Evolutionary conservation across 805 yeast genomes (phyloP).

Genomic region (Candida manassasensis): DNA sequence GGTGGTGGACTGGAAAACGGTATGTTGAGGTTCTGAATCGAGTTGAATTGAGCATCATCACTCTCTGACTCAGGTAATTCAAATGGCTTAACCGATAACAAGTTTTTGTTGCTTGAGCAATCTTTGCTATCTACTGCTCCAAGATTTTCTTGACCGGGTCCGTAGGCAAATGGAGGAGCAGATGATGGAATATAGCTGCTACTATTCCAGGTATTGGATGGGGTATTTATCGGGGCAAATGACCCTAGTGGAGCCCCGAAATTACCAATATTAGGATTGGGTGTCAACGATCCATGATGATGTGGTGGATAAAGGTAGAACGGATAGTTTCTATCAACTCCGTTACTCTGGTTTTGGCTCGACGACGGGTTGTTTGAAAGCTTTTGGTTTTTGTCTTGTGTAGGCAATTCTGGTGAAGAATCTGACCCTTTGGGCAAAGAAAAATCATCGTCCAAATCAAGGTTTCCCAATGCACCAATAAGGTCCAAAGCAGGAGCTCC

Average conservation of each 20-base stretch:
- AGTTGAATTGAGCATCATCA: constrained; percentile 1
- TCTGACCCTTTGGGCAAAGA: constrained; percentile 6
- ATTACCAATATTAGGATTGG: constrained; percentile 9
- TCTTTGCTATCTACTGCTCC: not conserved
- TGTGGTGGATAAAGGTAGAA: constrained; percentile 7
- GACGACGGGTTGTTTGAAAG: not conserved
- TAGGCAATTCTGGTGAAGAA: not conserved
- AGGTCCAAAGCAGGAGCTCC: constrained; percentile 29
- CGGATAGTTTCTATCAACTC: not conserved
- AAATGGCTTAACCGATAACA: constrained; percentile 12
- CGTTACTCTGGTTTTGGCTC: not conserved
- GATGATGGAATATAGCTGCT: constrained; percentile 28
- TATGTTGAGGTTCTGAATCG: constrained; percentile 16
- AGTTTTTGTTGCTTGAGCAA: constrained; percentile 1
- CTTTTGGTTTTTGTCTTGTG: not conserved
- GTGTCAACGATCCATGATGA: constrained; percentile 26
- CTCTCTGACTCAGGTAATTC: constrained; percentile 15
- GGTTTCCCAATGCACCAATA: constrained; percentile 44
- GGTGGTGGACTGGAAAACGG: constrained; percentile 24
- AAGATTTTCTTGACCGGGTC: constrained; percentile 1
- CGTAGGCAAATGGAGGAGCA: constrained; percentile 33
- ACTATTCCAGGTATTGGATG: constrained; percentile 34
- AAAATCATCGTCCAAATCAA: constrained; percentile 42
- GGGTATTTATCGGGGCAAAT: constrained; percentile 18
- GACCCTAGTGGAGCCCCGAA: constrained; percentile 6